Base-by-base conservation (phyloP, 768 basidiomycete species). In the Chalciporus piperatus region DNA sequence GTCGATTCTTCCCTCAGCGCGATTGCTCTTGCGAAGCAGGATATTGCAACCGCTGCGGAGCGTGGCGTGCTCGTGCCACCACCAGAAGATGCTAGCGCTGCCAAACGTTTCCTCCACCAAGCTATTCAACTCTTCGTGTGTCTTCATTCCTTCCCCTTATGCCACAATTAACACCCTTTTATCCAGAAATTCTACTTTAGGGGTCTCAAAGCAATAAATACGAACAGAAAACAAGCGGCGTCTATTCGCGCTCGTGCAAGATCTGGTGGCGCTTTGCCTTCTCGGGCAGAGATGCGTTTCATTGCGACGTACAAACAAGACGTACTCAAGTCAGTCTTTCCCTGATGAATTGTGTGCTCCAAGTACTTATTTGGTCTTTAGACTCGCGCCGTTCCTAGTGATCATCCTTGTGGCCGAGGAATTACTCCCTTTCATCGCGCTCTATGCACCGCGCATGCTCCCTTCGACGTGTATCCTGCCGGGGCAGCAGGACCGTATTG, bases 381-480 rank as follows among this genome's bases (percentile, higher is more conserved):
- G 89, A 71, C 78, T 93, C 35, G 71, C 92, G 3, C 92, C 92
- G 0, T 94, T 93, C 71, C 63, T 91, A 9, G 58, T 89, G 59
- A 81, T 92, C 52, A 77, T 90, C 25, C 64, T 89, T 23, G 65
- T 92, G 13, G 72, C 90, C 1, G 92, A 94, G 67, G 92, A 94
- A 68, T 65, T 87, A 30, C 80, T 94, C 49, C 92, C 92, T 13
- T 76, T 94, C 55, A 80, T 92, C 55, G 89, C 89, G 23, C 80
- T 94, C 54, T 93, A 89, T 61, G 84, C 81, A n/a, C 92, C 92
- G 2, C 81, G 79, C 63, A 78, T 91, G 73, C 81, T 94, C 23
- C 92, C 92, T 1, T 92, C 90, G 3, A 93, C 92, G 0, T 92
- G 90, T 63, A 77, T 93, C 48, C 78, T 94, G 6, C 88, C 92